Evolutionary conservation across 1,284 basidiomycete species (phyloP).

Genomic region (Gymnopus androsaceus): DNA sequence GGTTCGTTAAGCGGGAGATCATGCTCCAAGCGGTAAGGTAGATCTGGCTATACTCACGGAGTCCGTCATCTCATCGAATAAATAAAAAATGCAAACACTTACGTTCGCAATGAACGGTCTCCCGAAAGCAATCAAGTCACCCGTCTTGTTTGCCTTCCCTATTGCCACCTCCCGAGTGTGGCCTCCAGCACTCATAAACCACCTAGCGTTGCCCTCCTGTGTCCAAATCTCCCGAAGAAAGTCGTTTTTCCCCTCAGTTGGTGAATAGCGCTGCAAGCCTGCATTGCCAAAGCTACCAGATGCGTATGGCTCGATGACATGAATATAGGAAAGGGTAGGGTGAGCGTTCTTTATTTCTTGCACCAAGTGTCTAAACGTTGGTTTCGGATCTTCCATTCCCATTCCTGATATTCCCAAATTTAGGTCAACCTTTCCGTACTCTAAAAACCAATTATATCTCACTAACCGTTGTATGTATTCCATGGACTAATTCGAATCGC

Average conservation of each 20-base stretch:
- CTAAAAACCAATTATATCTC: too few species aligned
- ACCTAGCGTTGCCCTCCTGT: conserved; percentile 26
- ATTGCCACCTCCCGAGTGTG: conserved; percentile 41
- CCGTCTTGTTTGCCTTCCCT: conserved; percentile 32
- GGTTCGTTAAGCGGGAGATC: conserved; percentile 26
- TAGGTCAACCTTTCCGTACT: too few species aligned
- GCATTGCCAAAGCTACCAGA: conserved; percentile 14
- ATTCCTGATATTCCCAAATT: conserved; percentile 28
- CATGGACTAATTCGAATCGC: conserved; percentile 59
- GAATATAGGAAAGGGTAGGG: conserved; percentile 60
- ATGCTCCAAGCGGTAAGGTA: conserved; percentile 39
- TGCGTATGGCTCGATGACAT: conserved; percentile 51
- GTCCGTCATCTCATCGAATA: not conserved
- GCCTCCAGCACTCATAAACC: too few species aligned
- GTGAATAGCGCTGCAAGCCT: conserved; percentile 1
- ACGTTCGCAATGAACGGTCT: conserved; percentile 52
- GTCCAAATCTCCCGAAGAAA: conserved; percentile 37
- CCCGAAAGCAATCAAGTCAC: conserved; percentile 47
- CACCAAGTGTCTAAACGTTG: conserved; percentile 43
- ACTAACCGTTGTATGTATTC: conserved; percentile 40
- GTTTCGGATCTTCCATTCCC: conserved; percentile 49
- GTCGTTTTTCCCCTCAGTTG: too few species aligned
- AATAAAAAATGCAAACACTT: conserved; percentile 18
- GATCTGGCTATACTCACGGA: conserved; percentile 45
- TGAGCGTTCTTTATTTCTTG: conserved; percentile 31